A percentile compares a stretch with the other conserved stretches of the same genome.
Evolutionary conservation across 2,329 filamentous ascomycete species (phyloP).

Genomic region (Proliferodiscus dingleyae): DNA sequence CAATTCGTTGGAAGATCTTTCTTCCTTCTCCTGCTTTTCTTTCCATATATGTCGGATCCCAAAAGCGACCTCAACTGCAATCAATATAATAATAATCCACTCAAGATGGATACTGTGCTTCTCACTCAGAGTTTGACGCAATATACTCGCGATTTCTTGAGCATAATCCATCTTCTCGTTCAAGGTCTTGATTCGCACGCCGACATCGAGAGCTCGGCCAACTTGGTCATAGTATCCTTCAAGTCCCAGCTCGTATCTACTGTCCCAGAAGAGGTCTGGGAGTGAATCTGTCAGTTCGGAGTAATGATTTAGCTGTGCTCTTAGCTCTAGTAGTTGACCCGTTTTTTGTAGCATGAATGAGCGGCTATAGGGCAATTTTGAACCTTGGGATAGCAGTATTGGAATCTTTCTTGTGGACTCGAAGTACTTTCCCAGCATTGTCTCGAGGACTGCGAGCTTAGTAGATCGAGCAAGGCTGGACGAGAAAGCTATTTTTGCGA

Average conservation of each 20-base stretch:
- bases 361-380: constrained; percentile 58
- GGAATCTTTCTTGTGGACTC: constrained; percentile 81
- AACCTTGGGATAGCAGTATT: constrained; percentile 66
- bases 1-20: too few relatives aligned
- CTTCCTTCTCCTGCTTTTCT: constrained; percentile 19
- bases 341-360: constrained; percentile 88
- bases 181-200: constrained; percentile 80
- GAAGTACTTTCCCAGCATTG: constrained; percentile 76
- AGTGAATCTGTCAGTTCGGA: constrained; percentile 92
- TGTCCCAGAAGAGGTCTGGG: constrained; percentile 97
- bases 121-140: constrained; percentile 84
- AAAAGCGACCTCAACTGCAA: constrained; percentile 86
- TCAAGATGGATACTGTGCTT: constrained; percentile 84
- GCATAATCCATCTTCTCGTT: constrained; percentile 99
- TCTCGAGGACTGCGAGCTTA: constrained; percentile 88
- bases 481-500: constrained; percentile 95
- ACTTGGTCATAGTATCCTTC: constrained; percentile 96
- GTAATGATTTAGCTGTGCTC: constrained; percentile 93
- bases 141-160: constrained; percentile 84
- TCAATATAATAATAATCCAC: constrained; percentile 93
- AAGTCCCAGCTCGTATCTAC: constrained; percentile 77
- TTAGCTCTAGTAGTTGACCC: constrained; percentile 81
- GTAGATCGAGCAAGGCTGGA: constrained; percentile 89
- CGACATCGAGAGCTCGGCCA: constrained; percentile 83
- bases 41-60: constrained; percentile 60